Evolutionary conservation across 176 grass and related monocot species (phyloP).

Genomic region (Oryza glumipatula): DNA sequence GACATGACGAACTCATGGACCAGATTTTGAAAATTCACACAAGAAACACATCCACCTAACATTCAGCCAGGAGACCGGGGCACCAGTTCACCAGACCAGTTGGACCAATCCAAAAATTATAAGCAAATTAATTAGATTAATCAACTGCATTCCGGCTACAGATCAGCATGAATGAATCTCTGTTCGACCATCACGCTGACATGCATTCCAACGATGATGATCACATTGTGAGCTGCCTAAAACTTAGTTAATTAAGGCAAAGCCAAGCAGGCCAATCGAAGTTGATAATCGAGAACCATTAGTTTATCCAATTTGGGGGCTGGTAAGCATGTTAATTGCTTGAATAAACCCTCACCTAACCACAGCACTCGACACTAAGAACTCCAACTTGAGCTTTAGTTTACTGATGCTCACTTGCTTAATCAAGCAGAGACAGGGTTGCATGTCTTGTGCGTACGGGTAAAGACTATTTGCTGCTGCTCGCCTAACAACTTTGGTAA

Average conservation of each 20-base stretch:
- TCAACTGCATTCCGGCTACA: neutral
- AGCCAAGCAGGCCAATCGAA: conserved; percentile 24
- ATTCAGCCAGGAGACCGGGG: neutral
- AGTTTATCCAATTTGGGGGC: neutral
- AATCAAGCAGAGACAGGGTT: conserved; percentile 19
- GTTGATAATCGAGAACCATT: neutral
- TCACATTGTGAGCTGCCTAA: conserved; percentile 1
- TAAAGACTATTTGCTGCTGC: conserved; percentile 5
- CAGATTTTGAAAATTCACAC: neutral
- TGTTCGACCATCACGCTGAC: conserved; percentile 11
- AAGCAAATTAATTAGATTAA: neutral
- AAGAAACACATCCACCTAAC: neutral
- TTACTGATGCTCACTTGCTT: neutral
- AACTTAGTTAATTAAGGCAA: neutral
- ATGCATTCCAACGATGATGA: neutral
- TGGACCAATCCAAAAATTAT: neutral
- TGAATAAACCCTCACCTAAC: conserved; percentile 26
- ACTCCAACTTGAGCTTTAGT: neutral
- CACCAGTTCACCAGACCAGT: neutral
- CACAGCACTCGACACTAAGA: neutral
- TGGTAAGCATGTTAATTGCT: neutral
- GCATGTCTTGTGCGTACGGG: conserved; percentile 19
- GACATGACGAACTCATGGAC: neutral
- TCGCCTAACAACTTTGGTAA: conserved; percentile 31
- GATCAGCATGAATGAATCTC: neutral